These are phyloP conservation scores for Tulasnella sp. DNA, from an alignment of 768 basidiomycete genomes.

Conservation along the genomic window DNA sequence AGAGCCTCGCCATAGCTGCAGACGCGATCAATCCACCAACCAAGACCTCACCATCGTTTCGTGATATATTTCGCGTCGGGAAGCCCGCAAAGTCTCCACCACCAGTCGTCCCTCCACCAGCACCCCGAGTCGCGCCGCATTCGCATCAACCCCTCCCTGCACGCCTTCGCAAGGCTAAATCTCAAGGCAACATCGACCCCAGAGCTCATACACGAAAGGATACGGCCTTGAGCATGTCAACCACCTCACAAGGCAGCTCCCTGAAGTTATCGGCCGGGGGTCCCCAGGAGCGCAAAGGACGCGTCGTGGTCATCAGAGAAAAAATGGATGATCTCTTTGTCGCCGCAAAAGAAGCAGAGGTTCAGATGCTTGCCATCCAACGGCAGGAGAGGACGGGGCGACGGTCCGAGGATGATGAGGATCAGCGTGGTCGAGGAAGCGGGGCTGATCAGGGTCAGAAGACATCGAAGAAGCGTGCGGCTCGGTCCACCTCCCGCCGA, in stretches of 20 bases:
- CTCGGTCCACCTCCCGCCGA: background rate
- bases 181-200: slow-evolving; percentile 29
- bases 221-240: slow-evolving; percentile 8
- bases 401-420: slow-evolving; percentile 8
- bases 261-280: background rate
- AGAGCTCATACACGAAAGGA: slow-evolving; percentile 27
- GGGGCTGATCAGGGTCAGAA: background rate
- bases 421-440: background rate
- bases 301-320: slow-evolving; percentile 77
- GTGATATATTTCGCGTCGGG: slow-evolving; percentile 13
- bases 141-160: slow-evolving; percentile 19
- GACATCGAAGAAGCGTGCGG: background rate
- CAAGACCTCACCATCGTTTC: slow-evolving; percentile 17
- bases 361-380: slow-evolving; percentile 51
- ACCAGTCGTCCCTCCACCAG: background rate
- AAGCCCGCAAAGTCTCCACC: background rate
- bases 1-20: background rate
- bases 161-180: slow-evolving; percentile 35
- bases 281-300: slow-evolving; percentile 34
- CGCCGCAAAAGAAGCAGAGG: slow-evolving; percentile 67
- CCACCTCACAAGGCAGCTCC: slow-evolving; percentile 1
- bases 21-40: slow-evolving; percentile 3
- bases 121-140: background rate
- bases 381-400: slow-evolving; percentile 36
- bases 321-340: slow-evolving; percentile 57